These are phyloP conservation scores for Holtermanniella nyarrowii DNA, from an alignment of 768 basidiomycete genomes.

Conservation along the genomic window DNA sequence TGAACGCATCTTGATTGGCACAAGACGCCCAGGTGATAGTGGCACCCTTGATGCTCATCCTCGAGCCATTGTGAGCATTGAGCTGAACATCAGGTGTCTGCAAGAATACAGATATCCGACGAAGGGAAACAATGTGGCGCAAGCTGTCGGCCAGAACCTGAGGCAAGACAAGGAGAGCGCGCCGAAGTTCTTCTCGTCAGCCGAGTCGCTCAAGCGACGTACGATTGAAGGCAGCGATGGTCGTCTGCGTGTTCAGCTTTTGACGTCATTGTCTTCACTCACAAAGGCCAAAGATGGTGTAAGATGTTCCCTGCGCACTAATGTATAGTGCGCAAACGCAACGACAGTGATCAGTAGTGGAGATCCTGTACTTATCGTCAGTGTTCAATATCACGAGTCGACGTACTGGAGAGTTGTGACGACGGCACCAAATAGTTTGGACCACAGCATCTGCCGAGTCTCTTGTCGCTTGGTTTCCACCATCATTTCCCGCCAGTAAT, in stretches of 20 bases:
- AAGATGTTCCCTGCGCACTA: conserved; percentile 17
- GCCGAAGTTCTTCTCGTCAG: not conserved
- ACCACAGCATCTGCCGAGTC: conserved; percentile 11
- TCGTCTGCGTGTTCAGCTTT: conserved; percentile 15
- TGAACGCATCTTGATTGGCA: conserved; percentile 6
- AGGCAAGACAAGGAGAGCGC: conserved; percentile 6
- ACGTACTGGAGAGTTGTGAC: conserved; percentile 24
- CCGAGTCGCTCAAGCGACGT: not conserved
- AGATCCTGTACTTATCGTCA: conserved; percentile 6
- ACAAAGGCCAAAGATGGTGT: conserved; percentile 30
- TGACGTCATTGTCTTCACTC: conserved; percentile 4
- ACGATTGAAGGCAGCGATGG: conserved; percentile 29
- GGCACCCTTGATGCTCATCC: not conserved
- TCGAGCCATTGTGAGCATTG: not conserved
- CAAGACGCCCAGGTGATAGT: not conserved
- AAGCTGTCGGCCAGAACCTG: conserved; percentile 14
- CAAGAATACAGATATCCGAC: not conserved
- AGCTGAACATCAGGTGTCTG: not conserved
- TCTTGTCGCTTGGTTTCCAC: conserved; percentile 17
- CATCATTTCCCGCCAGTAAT: conserved; percentile 26
- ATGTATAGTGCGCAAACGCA: conserved; percentile 31
- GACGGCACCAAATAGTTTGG: conserved; percentile 7
- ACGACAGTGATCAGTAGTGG: conserved; percentile 22
- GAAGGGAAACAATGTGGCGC: not conserved
- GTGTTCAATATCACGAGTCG: not conserved